These are phyloP conservation scores for Akanthomyces dipterigenus DNA, from an alignment of 2,329 filamentous ascomycete genomes.

Conservation along the genomic window DNA sequence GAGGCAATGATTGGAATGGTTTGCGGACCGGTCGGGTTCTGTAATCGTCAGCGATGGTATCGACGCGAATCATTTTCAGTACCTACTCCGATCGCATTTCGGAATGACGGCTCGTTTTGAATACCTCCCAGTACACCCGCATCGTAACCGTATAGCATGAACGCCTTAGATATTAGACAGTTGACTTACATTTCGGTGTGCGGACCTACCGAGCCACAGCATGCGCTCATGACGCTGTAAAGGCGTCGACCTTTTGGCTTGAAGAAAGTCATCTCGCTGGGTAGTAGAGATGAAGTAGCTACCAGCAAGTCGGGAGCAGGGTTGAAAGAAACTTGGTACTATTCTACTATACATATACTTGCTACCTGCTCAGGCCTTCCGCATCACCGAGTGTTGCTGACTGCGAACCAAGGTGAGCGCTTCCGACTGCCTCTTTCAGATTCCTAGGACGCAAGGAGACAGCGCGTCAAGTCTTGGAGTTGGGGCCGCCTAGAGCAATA, in stretches of 20 bases:
- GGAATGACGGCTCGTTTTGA: not conserved
- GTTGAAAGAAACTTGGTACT: no score
- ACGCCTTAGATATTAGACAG: not conserved
- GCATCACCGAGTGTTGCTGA: no score
- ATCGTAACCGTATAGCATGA: conserved; percentile 1
- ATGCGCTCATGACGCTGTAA: not conserved
- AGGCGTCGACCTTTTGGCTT: not conserved
- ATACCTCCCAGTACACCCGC: not conserved
- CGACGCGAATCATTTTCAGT: not conserved
- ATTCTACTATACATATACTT: no score
- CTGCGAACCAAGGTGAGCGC: no score
- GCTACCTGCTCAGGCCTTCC: no score
- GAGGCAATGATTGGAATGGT: not conserved
- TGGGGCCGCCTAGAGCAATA: no score
- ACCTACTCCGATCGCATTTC: conserved; percentile 2
- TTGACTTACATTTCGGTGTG: not conserved
- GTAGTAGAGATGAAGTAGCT: not conserved
- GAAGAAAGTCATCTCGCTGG: not conserved
- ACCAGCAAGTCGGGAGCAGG: no score
- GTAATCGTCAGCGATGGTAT: not conserved
- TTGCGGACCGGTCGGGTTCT: not conserved
- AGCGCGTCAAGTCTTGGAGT: no score
- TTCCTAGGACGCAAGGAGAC: no score
- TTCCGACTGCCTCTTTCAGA: no score
- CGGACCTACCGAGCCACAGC: not conserved